Percentiles rank a stretch among this genome's conserved stretches.
Conservation (phyloP, 2,329 filamentous ascomycete species). For the Talaromyces amestolkiae region DNA sequence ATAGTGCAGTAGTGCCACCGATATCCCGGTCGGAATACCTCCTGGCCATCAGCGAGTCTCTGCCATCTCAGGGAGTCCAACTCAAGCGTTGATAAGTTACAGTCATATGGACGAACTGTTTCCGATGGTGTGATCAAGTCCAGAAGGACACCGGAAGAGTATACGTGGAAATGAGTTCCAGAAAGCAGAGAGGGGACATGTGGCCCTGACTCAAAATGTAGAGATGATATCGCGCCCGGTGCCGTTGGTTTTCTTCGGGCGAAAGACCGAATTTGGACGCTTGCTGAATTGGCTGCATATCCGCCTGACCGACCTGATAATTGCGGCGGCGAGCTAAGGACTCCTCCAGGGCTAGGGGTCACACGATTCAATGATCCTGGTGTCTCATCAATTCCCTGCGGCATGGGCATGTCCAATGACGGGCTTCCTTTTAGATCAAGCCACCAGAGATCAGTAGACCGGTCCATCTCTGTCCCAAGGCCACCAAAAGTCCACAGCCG, state of each 20-base stretch:
- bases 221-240: constrained; percentile 81
- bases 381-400: constrained; percentile 54
- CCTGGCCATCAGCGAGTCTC: constrained; percentile 87
- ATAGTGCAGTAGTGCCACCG: constrained; percentile 98
- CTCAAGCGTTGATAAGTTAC: constrained; percentile 85
- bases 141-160: constrained; percentile 85
- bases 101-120: constrained; percentile 81
- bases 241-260: constrained; percentile 58
- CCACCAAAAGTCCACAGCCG: constrained; percentile 96
- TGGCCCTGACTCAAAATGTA: constrained; percentile 84
- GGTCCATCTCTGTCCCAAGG: constrained; percentile 93
- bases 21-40: constrained; percentile 88
- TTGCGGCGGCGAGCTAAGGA: constrained; percentile 36
- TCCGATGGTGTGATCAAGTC: constrained; percentile 93
- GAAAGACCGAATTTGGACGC: constrained; percentile 55
- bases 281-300: constrained; percentile 72
- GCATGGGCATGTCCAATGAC: constrained; percentile 71
- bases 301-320: constrained; percentile 40
- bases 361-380: constrained; percentile 32
- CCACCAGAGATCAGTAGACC: constrained; percentile 95
- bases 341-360: constrained; percentile 39
- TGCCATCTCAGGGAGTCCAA: constrained; percentile 87
- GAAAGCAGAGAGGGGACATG: constrained; percentile 85
- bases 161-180: constrained; percentile 92
- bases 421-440: constrained; percentile 88